phyloP scores from a whole-genome alignment of 192 early-diverging fungal species.

The Borealophlyctis nickersoniae region DNA sequence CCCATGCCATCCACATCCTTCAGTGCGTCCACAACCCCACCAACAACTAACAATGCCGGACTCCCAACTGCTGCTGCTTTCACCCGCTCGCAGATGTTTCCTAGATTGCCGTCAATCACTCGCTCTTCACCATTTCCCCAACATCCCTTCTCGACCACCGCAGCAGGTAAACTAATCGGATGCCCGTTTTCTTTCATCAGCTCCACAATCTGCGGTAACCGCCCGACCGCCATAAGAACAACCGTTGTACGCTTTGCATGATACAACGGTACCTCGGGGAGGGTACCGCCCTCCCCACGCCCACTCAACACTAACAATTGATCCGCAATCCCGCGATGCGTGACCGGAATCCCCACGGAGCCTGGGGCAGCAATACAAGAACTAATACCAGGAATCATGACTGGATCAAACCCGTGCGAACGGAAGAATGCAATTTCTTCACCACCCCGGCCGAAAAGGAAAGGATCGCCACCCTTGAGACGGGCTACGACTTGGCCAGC shows the following conservation, averaged over 20 bases:
- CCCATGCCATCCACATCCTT: not conserved
- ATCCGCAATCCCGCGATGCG: slow-evolving; percentile 83
- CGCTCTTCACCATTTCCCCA: slow-evolving; percentile 69
- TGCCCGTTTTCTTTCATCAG: slow-evolving; percentile 60
- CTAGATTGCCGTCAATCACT: slow-evolving; percentile 63
- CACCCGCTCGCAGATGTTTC: slow-evolving; percentile 60
- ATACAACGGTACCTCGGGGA: slow-evolving; percentile 71
- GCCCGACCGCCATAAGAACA: slow-evolving; percentile 79
- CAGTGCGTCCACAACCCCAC: slow-evolving; percentile 50
- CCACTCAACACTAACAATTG: slow-evolving; percentile 82
- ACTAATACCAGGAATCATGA: slow-evolving; percentile 74
- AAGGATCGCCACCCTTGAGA: slow-evolving; percentile 85
- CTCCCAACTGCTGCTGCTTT: slow-evolving; percentile 54
- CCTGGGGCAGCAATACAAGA: slow-evolving; percentile 74
- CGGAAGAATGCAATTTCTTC: slow-evolving; percentile 80
- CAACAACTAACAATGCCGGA: slow-evolving; percentile 80
- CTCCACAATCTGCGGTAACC: slow-evolving; percentile 61
- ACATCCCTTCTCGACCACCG: slow-evolving; percentile 73
- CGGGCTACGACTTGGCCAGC: slow-evolving; percentile 70
- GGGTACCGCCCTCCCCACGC: slow-evolving; percentile 68
- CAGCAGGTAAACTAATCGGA: slow-evolving; percentile 65
- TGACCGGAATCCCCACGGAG: slow-evolving; percentile 75
- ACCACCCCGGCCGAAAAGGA: slow-evolving; percentile 82
- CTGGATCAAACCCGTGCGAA: slow-evolving; percentile 58
- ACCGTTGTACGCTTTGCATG: slow-evolving; percentile 70